These are phyloP conservation scores for Fusarium euwallaceae DNA, from an alignment of 2,329 filamentous ascomycete species.

Conservation along the genomic window DNA sequence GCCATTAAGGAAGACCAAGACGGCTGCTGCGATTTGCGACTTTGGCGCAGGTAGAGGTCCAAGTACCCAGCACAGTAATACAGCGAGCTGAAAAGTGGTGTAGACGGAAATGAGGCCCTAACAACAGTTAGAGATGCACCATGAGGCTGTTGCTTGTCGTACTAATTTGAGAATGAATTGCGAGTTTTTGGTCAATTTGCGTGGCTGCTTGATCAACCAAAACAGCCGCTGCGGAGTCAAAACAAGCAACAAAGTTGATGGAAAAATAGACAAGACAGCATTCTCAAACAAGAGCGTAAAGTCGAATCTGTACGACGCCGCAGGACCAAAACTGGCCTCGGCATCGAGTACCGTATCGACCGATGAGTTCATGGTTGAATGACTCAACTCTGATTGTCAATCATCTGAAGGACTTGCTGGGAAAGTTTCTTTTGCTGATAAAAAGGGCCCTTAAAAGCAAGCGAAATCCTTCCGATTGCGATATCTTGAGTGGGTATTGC, in stretches of 20 bases:
- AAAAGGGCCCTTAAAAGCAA: not conserved
- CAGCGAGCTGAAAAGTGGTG: slow-evolving; percentile 8
- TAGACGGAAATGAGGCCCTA: slow-evolving; percentile 14
- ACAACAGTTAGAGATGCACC: not conserved
- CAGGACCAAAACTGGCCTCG: slow-evolving; percentile 9
- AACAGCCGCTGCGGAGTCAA: slow-evolving; percentile 7
- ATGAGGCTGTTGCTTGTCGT: not conserved
- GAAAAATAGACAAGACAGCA: slow-evolving; percentile 16
- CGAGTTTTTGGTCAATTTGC: slow-evolving; percentile 10
- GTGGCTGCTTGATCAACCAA: slow-evolving; percentile 13
- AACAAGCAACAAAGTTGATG: slow-evolving; percentile 18
- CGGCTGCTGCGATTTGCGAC: slow-evolving; percentile 14
- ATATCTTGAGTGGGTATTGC: not conserved
- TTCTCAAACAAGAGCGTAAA: slow-evolving; percentile 25
- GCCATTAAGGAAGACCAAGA: slow-evolving; percentile 24
- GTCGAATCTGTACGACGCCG: slow-evolving; percentile 20
- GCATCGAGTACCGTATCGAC: not conserved
- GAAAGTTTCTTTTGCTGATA: not conserved
- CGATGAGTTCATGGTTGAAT: not conserved
- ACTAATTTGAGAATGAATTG: slow-evolving; percentile 18
- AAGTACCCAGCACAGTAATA: slow-evolving; percentile 13
- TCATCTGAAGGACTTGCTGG: not conserved
- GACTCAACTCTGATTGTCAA: too few relatives aligned
- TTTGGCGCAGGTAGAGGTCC: not conserved
- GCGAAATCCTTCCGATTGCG: not conserved